These are phyloP conservation scores for Podaxis sp. DNA, from an alignment of 768 basidiomycete genomes.

Conservation along the genomic window DNA sequence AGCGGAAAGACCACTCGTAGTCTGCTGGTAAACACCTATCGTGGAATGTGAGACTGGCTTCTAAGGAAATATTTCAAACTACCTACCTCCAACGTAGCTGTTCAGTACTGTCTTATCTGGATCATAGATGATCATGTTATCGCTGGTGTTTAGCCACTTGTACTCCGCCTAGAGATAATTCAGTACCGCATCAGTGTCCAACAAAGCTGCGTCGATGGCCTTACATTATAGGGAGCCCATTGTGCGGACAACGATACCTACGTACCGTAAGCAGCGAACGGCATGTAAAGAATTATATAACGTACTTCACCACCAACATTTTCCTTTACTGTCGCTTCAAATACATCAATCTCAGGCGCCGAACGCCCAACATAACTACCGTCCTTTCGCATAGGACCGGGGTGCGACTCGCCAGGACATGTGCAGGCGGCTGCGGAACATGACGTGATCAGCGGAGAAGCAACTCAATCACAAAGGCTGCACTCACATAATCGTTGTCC, in stretches of 20 bases:
- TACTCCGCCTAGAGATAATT: conserved; percentile 42
- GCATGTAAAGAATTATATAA: not conserved
- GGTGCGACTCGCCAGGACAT: conserved; percentile 41
- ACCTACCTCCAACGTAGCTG: conserved; percentile 60
- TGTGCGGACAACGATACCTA: conserved; percentile 53
- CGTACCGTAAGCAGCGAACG: not conserved
- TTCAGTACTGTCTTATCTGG: conserved; percentile 46
- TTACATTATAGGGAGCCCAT: conserved; percentile 59
- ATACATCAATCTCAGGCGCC: conserved; percentile 67
- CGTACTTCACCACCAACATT: conserved; percentile 28
- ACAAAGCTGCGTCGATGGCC: conserved; percentile 27
- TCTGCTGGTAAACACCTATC: conserved; percentile 51
- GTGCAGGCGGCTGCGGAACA: conserved; percentile 32
- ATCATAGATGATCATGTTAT: conserved; percentile 48
- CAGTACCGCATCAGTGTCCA: not conserved
- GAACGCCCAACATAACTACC: conserved; percentile 58
- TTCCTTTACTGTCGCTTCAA: conserved; percentile 48
- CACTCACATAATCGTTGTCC: conserved; percentile 47
- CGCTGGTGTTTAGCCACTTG: conserved; percentile 44
- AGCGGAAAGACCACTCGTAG: conserved; percentile 60
- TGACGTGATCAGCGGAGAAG: not conserved
- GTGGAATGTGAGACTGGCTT: not conserved
- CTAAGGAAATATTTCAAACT: conserved; percentile 6
- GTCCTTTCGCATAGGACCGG: conserved; percentile 38
- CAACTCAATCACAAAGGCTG: not conserved